Base-by-base conservation (phyloP, 2,329 filamentous ascomycete species). In the Stachybotrys echinatus region DNA sequence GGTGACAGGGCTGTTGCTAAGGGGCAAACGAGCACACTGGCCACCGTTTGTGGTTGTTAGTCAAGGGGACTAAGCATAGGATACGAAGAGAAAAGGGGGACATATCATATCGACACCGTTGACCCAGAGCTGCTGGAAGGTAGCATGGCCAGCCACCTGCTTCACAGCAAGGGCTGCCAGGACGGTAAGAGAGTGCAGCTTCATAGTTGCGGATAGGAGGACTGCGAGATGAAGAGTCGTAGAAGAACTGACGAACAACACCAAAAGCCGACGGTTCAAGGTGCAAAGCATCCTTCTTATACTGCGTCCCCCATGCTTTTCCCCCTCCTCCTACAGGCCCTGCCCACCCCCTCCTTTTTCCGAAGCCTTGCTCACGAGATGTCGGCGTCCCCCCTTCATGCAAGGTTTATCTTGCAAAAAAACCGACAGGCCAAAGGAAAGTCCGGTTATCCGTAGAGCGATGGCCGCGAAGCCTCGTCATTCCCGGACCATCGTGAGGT, bases 1-100 rank as follows among this genome's bases (percentile, higher is more conserved):
- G 12, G 68, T 72, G 6, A 82, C 69, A 4, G 79, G 78, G 12
- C 62, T 74, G 66, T 83, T 84, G 59, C 64, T 74, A 1, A 61
- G 46, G 1, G 77, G 77, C 1, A 76, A 50, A 48, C 79, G 72
- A 34, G 73, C 75, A 55, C 77, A 81, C 51, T 68, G 65, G 5
- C 62, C 55, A 21, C 66, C 69, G 64, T 71, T 54, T 54, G 48
- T 50, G 47, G 42, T 18, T 48, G 64, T 69, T 49, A 65, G 57
- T 47, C 12, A 40, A 42, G 17, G 52, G 45, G 8, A 14, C 20
- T 14, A 20, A n/a, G 17, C 23, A 22, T 4, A 4, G 2, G 31
- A 39, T 14, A 4, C 2, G 31, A 39, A 12, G 10, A 22, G 6
- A 8, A 10, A 14, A 38, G 50, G 22, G 23, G 23, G 50, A 69